These are phyloP conservation scores for Paecilomyces sp. DNA, from an alignment of 2,329 filamentous ascomycete species.

Conservation along the genomic window DNA sequence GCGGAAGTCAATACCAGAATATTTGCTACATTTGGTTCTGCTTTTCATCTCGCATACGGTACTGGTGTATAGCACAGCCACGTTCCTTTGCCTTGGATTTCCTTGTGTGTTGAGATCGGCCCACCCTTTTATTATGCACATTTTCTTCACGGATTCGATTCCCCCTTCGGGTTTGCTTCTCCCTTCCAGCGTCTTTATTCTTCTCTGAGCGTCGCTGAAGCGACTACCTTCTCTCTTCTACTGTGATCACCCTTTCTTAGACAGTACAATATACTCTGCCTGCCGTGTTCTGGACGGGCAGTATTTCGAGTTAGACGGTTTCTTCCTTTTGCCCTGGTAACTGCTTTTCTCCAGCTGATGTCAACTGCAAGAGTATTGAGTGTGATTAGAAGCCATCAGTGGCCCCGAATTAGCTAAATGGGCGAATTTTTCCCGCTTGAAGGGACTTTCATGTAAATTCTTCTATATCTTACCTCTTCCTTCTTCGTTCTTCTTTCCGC, in stretches of 20 bases:
- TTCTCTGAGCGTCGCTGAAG: not conserved
- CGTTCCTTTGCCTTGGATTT: slow-evolving; percentile 3
- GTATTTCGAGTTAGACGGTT: not conserved
- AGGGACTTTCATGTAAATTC: not conserved
- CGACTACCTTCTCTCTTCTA: not conserved
- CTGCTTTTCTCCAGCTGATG: not conserved
- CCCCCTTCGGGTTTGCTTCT: not conserved
- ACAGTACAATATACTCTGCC: not conserved
- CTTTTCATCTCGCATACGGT: slow-evolving; percentile 1
- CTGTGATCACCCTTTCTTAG: not conserved
- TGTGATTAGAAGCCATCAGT: not conserved
- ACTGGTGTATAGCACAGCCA: not conserved
- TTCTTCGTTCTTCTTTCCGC: not conserved
- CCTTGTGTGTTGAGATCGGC: not conserved
- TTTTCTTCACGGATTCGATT: not conserved
- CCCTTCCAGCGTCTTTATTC: not conserved
- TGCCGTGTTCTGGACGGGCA: not conserved
- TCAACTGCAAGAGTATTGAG: not conserved
- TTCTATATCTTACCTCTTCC: not conserved
- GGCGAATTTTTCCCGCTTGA: not conserved
- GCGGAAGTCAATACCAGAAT: slow-evolving; percentile 10
- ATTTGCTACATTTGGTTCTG: slow-evolving; percentile 14
- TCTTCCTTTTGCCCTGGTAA: not conserved
- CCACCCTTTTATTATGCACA: not conserved
- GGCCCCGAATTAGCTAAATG: not conserved